A percentile compares a stretch with the other conserved stretches of the same genome.
These are phyloP conservation scores for Cystobasidiopsis lactophilus DNA, from an alignment of 768 basidiomycete genomes.

Conservation along the genomic window DNA sequence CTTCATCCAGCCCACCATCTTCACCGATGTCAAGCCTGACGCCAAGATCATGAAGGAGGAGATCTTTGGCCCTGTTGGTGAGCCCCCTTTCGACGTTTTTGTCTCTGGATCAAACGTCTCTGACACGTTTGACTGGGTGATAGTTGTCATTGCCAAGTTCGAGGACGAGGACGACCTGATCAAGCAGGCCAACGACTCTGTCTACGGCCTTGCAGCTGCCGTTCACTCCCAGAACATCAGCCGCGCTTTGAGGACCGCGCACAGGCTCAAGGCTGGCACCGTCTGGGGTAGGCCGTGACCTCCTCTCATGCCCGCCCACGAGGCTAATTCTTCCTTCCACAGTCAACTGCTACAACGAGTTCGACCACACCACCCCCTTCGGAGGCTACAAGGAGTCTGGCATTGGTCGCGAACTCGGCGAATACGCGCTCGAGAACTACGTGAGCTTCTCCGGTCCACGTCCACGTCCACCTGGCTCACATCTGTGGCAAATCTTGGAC, in stretches of 20 bases:
- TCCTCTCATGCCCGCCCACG: slow-evolving; percentile 12
- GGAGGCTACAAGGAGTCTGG: slow-evolving; percentile 30
- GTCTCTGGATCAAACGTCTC: slow-evolving; percentile 50
- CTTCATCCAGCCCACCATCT: slow-evolving; percentile 29
- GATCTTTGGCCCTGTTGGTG: slow-evolving; percentile 14
- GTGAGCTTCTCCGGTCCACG: too few relatives aligned
- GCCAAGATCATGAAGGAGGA: slow-evolving; percentile 47
- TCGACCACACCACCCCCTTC: slow-evolving; percentile 23
- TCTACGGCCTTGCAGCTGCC: slow-evolving; percentile 42
- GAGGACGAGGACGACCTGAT: slow-evolving; percentile 27
- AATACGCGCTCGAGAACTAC: slow-evolving; percentile 8
- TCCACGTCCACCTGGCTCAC: too few relatives aligned
- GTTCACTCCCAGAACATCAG: slow-evolving; percentile 64
- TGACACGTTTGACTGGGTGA: too few relatives aligned
- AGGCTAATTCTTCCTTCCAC: slow-evolving; percentile 53
- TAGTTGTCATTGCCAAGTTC: slow-evolving; percentile 55
- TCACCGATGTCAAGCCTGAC: slow-evolving; percentile 40
- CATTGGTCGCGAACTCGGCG: slow-evolving; percentile 24
- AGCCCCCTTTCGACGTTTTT: neutral
- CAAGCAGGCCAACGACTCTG: slow-evolving; percentile 51
- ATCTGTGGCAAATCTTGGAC: too few relatives aligned
- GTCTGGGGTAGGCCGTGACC: slow-evolving; percentile 16
- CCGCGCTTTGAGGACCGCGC: slow-evolving; percentile 47
- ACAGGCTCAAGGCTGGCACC: slow-evolving; percentile 59
- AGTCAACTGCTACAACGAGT: slow-evolving; percentile 26